Percentiles rank a stretch among this genome's conserved stretches.
These are phyloP conservation scores for Backusella morwellensis DNA, from an alignment of 192 early-diverging fungal species.

Conservation along the genomic window DNA sequence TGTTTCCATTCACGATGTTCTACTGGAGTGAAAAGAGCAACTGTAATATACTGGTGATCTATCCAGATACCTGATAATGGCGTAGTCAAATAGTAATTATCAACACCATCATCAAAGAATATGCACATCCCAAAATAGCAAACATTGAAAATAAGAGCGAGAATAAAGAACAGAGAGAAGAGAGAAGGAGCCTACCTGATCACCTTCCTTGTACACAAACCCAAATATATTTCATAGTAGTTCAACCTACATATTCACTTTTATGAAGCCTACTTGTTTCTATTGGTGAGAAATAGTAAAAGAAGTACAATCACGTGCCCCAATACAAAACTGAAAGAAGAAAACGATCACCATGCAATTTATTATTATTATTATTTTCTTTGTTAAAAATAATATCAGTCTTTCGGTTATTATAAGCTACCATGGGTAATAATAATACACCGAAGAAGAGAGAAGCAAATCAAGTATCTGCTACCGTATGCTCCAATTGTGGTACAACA, in stretches of 20 bases:
- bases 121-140: too few species aligned
- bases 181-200: not conserved
- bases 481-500: slow-evolving; percentile 88
- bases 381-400: not conserved
- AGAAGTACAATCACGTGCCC: not conserved
- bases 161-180: too few species aligned
- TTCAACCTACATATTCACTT: not conserved
- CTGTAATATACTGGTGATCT: not conserved
- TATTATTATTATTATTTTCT: not conserved
- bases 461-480: slow-evolving; percentile 53
- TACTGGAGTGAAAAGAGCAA: not conserved
- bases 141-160: too few species aligned
- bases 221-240: not conserved
- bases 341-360: slow-evolving; percentile 2
- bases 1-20: not conserved
- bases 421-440: not conserved
- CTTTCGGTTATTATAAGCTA: not conserved
- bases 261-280: not conserved
- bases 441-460: not conserved
- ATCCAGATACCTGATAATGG: not conserved
- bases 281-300: not conserved
- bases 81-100: not conserved
- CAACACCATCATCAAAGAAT: too few species aligned
- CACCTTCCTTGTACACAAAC: not conserved
- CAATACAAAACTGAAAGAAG: not conserved